These are phyloP conservation scores for Laguncularia racemosa DNA, from an alignment of 345 rosid species.

Conservation along the genomic window DNA sequence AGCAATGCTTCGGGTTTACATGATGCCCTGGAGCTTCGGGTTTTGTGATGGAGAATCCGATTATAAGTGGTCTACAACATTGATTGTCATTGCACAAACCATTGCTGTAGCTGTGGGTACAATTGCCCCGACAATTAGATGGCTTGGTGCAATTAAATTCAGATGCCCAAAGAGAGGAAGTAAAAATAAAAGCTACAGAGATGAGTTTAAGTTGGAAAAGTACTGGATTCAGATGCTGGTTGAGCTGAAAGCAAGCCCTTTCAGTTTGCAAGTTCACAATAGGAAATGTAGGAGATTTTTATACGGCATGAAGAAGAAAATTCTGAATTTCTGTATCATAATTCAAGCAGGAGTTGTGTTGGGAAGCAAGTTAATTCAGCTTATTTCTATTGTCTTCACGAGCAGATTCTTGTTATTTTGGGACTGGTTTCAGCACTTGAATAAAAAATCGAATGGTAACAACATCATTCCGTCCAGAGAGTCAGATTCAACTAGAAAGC, in stretches of 20 bases:
- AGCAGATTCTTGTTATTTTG: conserved; percentile 26
- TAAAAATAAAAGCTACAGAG: conserved; percentile 14
- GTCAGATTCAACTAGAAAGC: too few species aligned
- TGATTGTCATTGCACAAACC: conserved; percentile 51
- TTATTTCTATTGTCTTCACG: conserved; percentile 41
- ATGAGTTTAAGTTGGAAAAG: conserved; percentile 42
- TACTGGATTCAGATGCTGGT: conserved; percentile 58
- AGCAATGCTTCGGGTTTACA: conserved; percentile 51
- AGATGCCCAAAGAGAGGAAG: conserved; percentile 44
- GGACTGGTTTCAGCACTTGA: conserved; percentile 15
- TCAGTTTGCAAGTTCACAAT: conserved; percentile 20
- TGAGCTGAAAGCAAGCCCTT: conserved; percentile 64
- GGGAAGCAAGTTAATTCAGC: conserved; percentile 51
- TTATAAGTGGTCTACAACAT: conserved; percentile 62
- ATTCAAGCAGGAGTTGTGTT: conserved; percentile 57
- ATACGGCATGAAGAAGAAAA: conserved; percentile 19
- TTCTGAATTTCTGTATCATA: conserved; percentile 39
- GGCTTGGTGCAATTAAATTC: conserved; percentile 72
- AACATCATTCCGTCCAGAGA: too few species aligned
- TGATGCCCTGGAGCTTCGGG: conserved; percentile 40
- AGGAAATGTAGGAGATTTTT: conserved; percentile 41
- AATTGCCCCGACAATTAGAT: conserved; percentile 60
- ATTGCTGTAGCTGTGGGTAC: conserved; percentile 59
- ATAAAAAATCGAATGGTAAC: background rate
- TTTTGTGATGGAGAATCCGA: conserved; percentile 76